Evolutionary conservation across 2,329 filamentous ascomycete species (phyloP).

Genomic region (Sporothrix phasma): DNA sequence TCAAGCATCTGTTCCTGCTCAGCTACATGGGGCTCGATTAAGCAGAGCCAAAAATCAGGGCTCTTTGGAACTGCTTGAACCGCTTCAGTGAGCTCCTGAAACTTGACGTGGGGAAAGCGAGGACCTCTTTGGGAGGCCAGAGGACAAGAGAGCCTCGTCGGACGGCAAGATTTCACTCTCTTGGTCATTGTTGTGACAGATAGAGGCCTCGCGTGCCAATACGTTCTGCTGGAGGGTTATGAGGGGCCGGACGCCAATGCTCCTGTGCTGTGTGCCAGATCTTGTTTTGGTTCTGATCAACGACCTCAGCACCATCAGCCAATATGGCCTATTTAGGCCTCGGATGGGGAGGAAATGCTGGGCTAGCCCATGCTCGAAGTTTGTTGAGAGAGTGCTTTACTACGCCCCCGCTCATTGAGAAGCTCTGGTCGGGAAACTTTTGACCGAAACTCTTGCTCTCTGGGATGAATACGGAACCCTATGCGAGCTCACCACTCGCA

Average conservation of each 20-base stretch:
- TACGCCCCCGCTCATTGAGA: conserved; percentile 28
- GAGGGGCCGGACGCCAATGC: conserved; percentile 23
- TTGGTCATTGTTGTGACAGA: background rate
- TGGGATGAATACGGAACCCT: conserved; percentile 26
- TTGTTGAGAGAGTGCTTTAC: conserved; percentile 35
- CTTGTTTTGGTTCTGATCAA: background rate
- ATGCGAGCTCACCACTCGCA: conserved; percentile 32
- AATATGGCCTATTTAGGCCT: conserved; percentile 17
- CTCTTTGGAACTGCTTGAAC: conserved; percentile 19
- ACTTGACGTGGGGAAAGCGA: conserved; percentile 22
- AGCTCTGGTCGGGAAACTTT: conserved; percentile 23
- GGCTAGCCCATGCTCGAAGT: conserved; percentile 29
- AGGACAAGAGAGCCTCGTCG: conserved; percentile 16
- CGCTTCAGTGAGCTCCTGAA: conserved; percentile 27
- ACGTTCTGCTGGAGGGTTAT: conserved; percentile 22
- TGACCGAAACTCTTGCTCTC: conserved; percentile 15
- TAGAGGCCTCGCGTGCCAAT: background rate
- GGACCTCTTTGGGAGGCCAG: conserved; percentile 21
- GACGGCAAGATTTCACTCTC: background rate
- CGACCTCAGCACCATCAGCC: background rate
- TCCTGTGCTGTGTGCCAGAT: conserved; percentile 17
- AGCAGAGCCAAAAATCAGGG: background rate
- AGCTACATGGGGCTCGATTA: background rate
- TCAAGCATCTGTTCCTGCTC: background rate
- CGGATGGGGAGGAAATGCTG: conserved; percentile 24